Evolutionary conservation across 108 stramenopile genomes (phyloP), one percentile per base, ranked within the genome.

Genomic region (Pseudonitzschia multiseries): DNA sequence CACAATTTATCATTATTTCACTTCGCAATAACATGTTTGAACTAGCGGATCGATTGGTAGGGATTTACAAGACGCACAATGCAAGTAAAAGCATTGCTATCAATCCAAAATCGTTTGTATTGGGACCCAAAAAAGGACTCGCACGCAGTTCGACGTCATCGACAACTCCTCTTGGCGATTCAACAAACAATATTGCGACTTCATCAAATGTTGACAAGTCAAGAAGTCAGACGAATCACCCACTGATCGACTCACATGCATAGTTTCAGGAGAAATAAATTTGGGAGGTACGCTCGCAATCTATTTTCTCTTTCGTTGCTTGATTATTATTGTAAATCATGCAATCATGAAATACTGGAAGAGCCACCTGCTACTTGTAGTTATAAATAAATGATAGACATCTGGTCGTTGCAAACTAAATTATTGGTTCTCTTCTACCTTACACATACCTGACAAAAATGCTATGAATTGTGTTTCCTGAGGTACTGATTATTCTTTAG

Each of bases 1-100:
- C 99, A 4, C 99, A 99, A 70, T 99, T 99, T 73, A 94, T 99
- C 74, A 97, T 99, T 77, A 99, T 99, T 72, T 96, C 96, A 21
- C 89, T 99, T 40, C 92, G 99, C 6, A 99, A 99, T 89, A 99
- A 99, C 81, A 99, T 99, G 99, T 99, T 99, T 73, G 99, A 99
- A 76, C 94, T 99, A 62, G 99, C 99, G 0, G 97, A 99, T 71
- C 86, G 99, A 43, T 78, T 99, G 41, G 97, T 98, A 31, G 99
- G 99, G 48, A 97, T 99, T 68, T 99, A 99, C 90, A 99, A 98
- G 88, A 97, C 96, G 18, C 83, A 92, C 72, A 94, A 99, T 74
- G 87, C 90, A 71, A 98, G 98, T 17, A 99, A 99, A 85, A 95
- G 90, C 77, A 93, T 99, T 24, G 96, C 98, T 24, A 98, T 99